Evolutionary conservation across 257 asterid species (phyloP).

Genomic region (Solanum ossicruentum): DNA sequence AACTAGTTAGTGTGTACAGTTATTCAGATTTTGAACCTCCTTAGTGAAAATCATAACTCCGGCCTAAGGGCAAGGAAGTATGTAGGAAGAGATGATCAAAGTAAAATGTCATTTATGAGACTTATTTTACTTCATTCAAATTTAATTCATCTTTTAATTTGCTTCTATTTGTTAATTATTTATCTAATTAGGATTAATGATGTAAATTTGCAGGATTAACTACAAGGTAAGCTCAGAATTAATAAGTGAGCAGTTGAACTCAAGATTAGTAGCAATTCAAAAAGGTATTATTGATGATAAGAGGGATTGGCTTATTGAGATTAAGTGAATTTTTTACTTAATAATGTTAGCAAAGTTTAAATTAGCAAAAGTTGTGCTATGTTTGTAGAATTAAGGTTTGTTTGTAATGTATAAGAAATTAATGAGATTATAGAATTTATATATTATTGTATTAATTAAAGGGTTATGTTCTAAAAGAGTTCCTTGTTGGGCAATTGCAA

Average conservation of each 20-base stretch:
- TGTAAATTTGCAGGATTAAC: conserved; percentile 28
- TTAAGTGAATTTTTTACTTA: conserved; percentile 4
- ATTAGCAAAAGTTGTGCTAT: neutral
- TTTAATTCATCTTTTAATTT: neutral
- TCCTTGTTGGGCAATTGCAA: neutral
- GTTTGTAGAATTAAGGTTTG: neutral
- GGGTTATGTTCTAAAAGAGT: neutral
- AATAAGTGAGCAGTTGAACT: conserved; percentile 23
- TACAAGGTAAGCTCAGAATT: conserved; percentile 24
- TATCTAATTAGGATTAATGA: neutral
- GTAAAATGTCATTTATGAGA: no score
- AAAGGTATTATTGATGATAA: conserved; percentile 44
- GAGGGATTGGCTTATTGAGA: conserved; percentile 51
- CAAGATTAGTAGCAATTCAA: conserved; percentile 38
- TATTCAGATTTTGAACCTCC: no score
- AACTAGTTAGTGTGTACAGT: no score
- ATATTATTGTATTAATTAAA: neutral
- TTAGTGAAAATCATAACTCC: no score
- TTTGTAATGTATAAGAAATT: neutral
- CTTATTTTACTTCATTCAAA: neutral
- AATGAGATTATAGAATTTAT: neutral
- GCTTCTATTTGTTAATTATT: neutral
- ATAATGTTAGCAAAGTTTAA: neutral
- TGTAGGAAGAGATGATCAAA: no score
- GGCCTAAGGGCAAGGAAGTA: no score